Evolutionary conservation across 768 basidiomycete species (phyloP).

Genomic region (Hemileccinum rubropunctum): DNA sequence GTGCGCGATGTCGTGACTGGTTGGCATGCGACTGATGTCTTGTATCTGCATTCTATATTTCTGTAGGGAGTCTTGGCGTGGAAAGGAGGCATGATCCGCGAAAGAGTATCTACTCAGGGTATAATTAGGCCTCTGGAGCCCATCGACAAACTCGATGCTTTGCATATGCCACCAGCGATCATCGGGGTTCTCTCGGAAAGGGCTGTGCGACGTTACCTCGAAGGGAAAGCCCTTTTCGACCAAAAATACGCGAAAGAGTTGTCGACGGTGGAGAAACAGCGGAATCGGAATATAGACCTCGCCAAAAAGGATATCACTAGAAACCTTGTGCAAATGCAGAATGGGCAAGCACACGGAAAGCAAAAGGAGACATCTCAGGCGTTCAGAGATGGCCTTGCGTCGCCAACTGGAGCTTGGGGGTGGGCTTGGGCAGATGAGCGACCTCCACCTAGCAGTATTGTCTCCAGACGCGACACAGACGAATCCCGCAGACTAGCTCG

Average conservation of each 20-base stretch:
- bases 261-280: slow-evolving; percentile 60
- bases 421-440: slow-evolving; percentile 88
- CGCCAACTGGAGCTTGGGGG: slow-evolving; percentile 57
- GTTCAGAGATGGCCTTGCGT: slow-evolving; percentile 33
- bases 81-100: slow-evolving; percentile 78
- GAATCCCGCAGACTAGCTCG: slow-evolving; percentile 73
- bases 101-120: slow-evolving; percentile 82
- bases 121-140: slow-evolving; percentile 80
- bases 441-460: slow-evolving; percentile 91
- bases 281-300: slow-evolving; percentile 60
- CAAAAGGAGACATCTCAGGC: slow-evolving; percentile 19
- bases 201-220: slow-evolving; percentile 73
- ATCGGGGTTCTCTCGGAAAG: slow-evolving; percentile 78
- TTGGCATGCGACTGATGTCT: not conserved
- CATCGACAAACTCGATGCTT: slow-evolving; percentile 59
- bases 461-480: slow-evolving; percentile 80
- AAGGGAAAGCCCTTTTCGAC: slow-evolving; percentile 57
- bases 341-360: slow-evolving; percentile 19
- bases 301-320: slow-evolving; percentile 61
- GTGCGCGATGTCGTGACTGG: not conserved
- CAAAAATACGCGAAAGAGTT: slow-evolving; percentile 60
- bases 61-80: slow-evolving; percentile 36
- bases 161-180: slow-evolving; percentile 60
- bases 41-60: not conserved
- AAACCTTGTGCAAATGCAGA: slow-evolving; percentile 39